Percentiles rank a stretch among this genome's conserved stretches.
phyloP scores from a whole-genome alignment of 257 asterid species.

The Capsicum chinense region DNA sequence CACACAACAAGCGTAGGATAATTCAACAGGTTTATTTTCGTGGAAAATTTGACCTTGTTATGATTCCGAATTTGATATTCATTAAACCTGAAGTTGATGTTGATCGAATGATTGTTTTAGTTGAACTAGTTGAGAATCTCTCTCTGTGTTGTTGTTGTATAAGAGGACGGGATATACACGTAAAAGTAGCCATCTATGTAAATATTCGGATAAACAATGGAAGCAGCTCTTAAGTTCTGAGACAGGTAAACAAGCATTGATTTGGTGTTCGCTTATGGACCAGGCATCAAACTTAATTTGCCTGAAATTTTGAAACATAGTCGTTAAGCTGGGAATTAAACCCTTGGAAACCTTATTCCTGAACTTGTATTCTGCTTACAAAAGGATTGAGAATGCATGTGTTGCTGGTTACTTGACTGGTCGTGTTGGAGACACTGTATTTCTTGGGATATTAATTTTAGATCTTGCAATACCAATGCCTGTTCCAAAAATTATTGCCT shows the following conservation, averaged over 20 bases:
- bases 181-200: no score
- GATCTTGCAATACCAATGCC: not conserved
- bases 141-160: no score
- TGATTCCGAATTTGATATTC: not conserved
- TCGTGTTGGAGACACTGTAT: not conserved
- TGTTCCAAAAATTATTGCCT: not conserved
- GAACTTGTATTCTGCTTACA: not conserved
- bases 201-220: no score
- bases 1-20: constrained; percentile 83
- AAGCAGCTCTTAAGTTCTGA: not conserved
- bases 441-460: not conserved
- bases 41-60: not conserved
- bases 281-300: not conserved
- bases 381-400: not conserved
- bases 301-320: not conserved
- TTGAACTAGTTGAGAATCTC: no score
- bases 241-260: not conserved
- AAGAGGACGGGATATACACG: no score
- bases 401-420: not conserved
- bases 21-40: constrained; percentile 66
- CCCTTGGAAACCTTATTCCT: not conserved
- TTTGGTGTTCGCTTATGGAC: not conserved
- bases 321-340: not conserved
- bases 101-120: no score
- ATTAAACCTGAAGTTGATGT: not conserved